These are phyloP conservation scores for Marchantia paleacea DNA, from an alignment of 225 moss, liverwort and hornwort genomes.

Conservation along the genomic window DNA sequence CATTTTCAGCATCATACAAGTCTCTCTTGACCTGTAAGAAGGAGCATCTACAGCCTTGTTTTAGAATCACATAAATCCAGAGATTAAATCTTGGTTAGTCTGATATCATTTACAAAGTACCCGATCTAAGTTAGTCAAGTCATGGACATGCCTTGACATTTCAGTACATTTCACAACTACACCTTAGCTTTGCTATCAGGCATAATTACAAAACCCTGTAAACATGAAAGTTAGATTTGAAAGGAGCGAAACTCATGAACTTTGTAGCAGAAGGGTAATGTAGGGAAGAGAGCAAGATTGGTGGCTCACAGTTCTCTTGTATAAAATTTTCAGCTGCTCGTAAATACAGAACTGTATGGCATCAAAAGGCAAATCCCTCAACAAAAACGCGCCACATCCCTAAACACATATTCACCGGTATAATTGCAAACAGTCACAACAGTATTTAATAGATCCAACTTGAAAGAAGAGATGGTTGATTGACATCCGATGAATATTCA, in stretches of 20 bases:
- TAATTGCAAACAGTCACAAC: neutral
- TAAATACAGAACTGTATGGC: conserved; percentile 98
- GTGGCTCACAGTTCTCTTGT: conserved; percentile 61
- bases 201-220: neutral
- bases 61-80: neutral
- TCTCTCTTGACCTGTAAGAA: conserved; percentile 74
- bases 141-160: no score
- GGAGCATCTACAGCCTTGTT: neutral
- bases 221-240: no score
- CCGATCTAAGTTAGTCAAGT: no score
- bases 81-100: neutral
- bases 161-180: neutral
- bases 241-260: neutral
- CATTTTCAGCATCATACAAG: conserved; percentile 84
- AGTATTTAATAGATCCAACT: neutral
- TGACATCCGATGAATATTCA: neutral
- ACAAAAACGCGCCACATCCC: conserved; percentile 92
- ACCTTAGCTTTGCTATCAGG: neutral
- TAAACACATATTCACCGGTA: conserved; percentile 31
- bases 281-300: neutral
- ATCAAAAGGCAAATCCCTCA: conserved; percentile 96
- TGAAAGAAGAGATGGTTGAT: neutral
- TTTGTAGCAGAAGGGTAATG: neutral
- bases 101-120: neutral
- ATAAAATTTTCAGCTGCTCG: conserved; percentile 71